Percentiles rank a stretch among this genome's conserved stretches.
These are phyloP conservation scores for Russula dissimulans DNA, from an alignment of 768 basidiomycete species.

Conservation along the genomic window DNA sequence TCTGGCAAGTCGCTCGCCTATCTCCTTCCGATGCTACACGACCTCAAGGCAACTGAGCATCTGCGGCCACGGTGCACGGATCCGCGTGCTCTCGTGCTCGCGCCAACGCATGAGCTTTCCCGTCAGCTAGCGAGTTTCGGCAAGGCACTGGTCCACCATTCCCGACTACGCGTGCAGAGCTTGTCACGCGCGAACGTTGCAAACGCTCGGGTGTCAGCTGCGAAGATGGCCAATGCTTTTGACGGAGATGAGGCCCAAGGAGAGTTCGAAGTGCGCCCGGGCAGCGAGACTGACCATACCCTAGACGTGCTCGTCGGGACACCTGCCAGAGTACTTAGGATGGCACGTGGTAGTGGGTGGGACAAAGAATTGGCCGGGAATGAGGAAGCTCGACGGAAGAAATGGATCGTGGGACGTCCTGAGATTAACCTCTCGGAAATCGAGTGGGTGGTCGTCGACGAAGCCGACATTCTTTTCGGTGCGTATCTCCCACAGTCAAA, in stretches of 20 bases:
- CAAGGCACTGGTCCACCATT: slow-evolving; percentile 62
- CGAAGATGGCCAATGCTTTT: slow-evolving; percentile 38
- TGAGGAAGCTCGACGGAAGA: slow-evolving; percentile 26
- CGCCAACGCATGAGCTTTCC: slow-evolving; percentile 84
- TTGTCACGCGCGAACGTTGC: slow-evolving; percentile 49
- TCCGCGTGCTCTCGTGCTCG: slow-evolving; percentile 73
- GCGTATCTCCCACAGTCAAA: slow-evolving; percentile 20
- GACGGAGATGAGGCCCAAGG: slow-evolving; percentile 18
- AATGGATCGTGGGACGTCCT: slow-evolving; percentile 37
- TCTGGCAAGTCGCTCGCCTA: slow-evolving; percentile 91
- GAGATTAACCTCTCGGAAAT: slow-evolving; percentile 58
- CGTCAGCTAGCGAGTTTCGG: slow-evolving; percentile 70
- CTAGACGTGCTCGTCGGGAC: slow-evolving; percentile 60
- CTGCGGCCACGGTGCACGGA: slow-evolving; percentile 18
- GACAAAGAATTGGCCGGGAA: slow-evolving; percentile 31
- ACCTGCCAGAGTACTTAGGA: slow-evolving; percentile 52
- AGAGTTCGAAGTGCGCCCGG: slow-evolving; percentile 21
- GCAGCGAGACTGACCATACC: slow-evolving; percentile 18
- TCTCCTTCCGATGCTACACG: slow-evolving; percentile 73
- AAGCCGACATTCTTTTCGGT: slow-evolving; percentile 89
- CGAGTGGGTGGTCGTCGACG: slow-evolving; percentile 88
- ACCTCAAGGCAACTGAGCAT: slow-evolving; percentile 59
- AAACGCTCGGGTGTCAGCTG: slow-evolving; percentile 29
- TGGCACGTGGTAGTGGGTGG: slow-evolving; percentile 48
- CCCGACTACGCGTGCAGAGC: slow-evolving; percentile 70